These are phyloP conservation scores for Aureobasidium subglaciale DNA, from an alignment of 2,329 filamentous ascomycete species.

Conservation along the genomic window DNA sequence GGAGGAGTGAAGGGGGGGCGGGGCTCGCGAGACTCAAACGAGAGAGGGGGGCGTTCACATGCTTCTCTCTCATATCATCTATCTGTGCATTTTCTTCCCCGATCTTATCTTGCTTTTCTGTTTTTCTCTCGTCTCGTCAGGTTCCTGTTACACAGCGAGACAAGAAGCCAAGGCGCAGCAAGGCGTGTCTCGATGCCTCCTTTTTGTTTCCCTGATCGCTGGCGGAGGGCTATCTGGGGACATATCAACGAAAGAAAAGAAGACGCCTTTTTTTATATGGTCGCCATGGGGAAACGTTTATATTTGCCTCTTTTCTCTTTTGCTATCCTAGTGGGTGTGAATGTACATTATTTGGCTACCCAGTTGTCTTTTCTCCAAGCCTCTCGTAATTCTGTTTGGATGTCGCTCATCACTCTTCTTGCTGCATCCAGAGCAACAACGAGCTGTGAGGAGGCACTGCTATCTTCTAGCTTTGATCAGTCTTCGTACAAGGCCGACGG, in stretches of 20 bases:
- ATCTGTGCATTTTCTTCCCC: neutral
- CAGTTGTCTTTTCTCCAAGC: no score
- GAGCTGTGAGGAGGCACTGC: no score
- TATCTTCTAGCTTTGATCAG: no score
- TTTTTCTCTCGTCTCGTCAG: neutral
- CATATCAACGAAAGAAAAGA: neutral
- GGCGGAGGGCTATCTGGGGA: no score
- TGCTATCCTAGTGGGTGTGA: neutral
- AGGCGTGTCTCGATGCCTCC: neutral
- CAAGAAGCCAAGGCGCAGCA: neutral
- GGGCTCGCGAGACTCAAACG: conserved; percentile 2
- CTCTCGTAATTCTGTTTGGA: no score
- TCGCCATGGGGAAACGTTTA: neutral
- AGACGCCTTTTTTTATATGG: neutral
- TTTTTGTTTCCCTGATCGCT: neutral
- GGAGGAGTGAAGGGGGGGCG: neutral
- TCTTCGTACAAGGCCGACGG: no score
- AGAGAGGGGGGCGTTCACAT: conserved; percentile 7
- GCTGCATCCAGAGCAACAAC: no score
- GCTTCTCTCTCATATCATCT: neutral
- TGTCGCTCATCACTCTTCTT: no score
- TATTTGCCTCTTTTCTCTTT: neutral
- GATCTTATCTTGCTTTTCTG: neutral
- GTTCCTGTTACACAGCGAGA: neutral
- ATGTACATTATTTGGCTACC: neutral